Evolutionary conservation across 2,329 filamentous ascomycete species (phyloP).

Genomic region (Diatrype stigma): DNA sequence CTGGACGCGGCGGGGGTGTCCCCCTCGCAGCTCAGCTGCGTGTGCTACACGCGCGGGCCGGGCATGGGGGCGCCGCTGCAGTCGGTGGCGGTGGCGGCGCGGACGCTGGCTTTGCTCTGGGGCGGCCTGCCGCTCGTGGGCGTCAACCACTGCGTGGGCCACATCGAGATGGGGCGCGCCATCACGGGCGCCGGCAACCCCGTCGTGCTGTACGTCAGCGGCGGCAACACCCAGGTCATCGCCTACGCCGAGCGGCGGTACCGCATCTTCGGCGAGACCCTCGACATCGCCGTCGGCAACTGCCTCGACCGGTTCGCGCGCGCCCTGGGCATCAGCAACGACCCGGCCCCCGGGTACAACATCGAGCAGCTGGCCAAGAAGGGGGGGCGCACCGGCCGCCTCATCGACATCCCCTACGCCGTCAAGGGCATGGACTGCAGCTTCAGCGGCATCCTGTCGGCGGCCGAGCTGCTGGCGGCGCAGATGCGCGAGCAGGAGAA

Average conservation of each 20-base stretch:
- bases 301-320: slow-evolving; percentile 94
- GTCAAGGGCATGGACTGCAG: slow-evolving; percentile 99
- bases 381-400: slow-evolving; percentile 49
- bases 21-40: slow-evolving; percentile 72
- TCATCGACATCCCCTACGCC: slow-evolving; percentile 88
- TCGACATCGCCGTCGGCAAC: slow-evolving; percentile 97
- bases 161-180: slow-evolving; percentile 96
- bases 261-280: slow-evolving; percentile 94
- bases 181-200: slow-evolving; percentile 90
- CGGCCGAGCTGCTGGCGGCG: slow-evolving; percentile 73
- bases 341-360: slow-evolving; percentile 95
- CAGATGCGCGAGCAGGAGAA: slow-evolving; percentile 48
- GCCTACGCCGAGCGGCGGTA: slow-evolving; percentile 93
- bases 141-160: slow-evolving; percentile 96
- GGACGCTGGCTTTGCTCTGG: slow-evolving; percentile 81
- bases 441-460: slow-evolving; percentile 86
- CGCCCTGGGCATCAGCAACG: slow-evolving; percentile 86
- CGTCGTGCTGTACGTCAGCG: slow-evolving; percentile 91
- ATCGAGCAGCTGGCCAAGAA: slow-evolving; percentile 88
- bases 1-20: slow-evolving; percentile 63
- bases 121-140: slow-evolving; percentile 74
- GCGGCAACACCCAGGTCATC: slow-evolving; percentile 97
- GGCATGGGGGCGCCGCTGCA: slow-evolving; percentile 95
- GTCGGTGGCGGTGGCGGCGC: slow-evolving; percentile 78
- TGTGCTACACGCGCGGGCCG: slow-evolving; percentile 93